A percentile compares a stretch with the other conserved stretches of the same genome.
These are phyloP conservation scores for Apiospora hydei DNA, from an alignment of 2,329 filamentous ascomycete species.

Conservation along the genomic window DNA sequence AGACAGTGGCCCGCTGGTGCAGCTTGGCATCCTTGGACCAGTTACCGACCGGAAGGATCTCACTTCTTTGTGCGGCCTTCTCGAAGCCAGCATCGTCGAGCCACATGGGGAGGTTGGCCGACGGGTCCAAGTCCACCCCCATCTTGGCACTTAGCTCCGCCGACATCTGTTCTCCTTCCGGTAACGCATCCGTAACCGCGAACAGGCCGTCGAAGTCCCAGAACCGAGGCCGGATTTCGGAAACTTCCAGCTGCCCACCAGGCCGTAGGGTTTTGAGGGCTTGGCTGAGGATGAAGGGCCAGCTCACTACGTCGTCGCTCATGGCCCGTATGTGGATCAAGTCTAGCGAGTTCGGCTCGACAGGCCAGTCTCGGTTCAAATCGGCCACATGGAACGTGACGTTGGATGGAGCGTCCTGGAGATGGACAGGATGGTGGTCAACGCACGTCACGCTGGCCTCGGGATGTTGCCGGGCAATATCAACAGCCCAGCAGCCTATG, in stretches of 20 bases:
- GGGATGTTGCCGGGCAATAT: constrained; percentile 50
- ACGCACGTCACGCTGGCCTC: constrained; percentile 49
- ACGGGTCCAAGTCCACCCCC: constrained; percentile 50
- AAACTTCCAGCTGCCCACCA: constrained; percentile 54
- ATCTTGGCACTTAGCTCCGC: constrained; percentile 37
- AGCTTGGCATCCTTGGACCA: constrained; percentile 50
- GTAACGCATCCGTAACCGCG: constrained; percentile 41
- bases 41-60: constrained; percentile 50
- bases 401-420: constrained; percentile 55
- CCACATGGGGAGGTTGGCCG: constrained; percentile 44
- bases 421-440: constrained; percentile 35
- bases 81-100: constrained; percentile 50
- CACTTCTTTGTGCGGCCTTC: constrained; percentile 47
- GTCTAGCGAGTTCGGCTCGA: constrained; percentile 42
- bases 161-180: constrained; percentile 45
- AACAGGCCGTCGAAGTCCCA: constrained; percentile 48
- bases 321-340: constrained; percentile 54
- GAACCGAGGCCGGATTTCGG: constrained; percentile 49
- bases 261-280: constrained; percentile 51
- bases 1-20: constrained; percentile 45
- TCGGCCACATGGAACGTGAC: constrained; percentile 67
- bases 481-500: constrained; percentile 52
- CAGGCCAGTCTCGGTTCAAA: constrained; percentile 55
- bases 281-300: constrained; percentile 45
- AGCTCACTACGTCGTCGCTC: constrained; percentile 53